These are phyloP conservation scores for Linnemannia schmuckeri DNA, from an alignment of 192 early-diverging fungal species.

Conservation along the genomic window DNA sequence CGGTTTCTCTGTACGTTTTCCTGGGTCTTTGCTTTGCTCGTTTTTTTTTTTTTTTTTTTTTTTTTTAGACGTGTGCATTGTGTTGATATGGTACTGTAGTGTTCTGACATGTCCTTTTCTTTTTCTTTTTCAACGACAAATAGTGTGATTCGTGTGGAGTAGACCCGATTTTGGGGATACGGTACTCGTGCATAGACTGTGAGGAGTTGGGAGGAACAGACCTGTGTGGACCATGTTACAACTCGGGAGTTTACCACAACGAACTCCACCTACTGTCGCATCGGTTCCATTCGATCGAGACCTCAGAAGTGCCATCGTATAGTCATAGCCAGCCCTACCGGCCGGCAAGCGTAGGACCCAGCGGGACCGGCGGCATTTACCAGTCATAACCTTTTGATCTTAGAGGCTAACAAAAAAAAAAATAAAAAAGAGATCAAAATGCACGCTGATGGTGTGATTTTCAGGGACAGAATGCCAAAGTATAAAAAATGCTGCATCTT, in stretches of 20 bases:
- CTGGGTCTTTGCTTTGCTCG: not conserved
- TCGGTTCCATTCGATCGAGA: slow-evolving; percentile 46
- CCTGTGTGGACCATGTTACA: slow-evolving; percentile 76
- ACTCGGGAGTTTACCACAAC: slow-evolving; percentile 57
- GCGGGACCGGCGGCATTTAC: slow-evolving; percentile 21
- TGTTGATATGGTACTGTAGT: not conserved
- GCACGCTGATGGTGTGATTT: not conserved
- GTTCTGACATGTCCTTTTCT: not conserved
- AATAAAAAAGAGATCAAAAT: not conserved
- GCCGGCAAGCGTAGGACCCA: slow-evolving; percentile 29
- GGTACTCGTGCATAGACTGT: slow-evolving; percentile 77
- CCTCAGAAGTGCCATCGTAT: slow-evolving; percentile 34
- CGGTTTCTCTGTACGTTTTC: slow-evolving; percentile 28
- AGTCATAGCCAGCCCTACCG: slow-evolving; percentile 1
- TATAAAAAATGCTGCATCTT: not conserved
- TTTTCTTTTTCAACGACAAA: not conserved
- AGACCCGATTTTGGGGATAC: slow-evolving; percentile 79
- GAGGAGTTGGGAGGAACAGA: slow-evolving; percentile 73
- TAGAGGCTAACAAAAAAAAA: not conserved
- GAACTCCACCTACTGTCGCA: slow-evolving; percentile 37
- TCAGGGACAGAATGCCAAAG: not conserved
- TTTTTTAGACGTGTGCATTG: not conserved
- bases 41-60: slow-evolving; percentile 7
- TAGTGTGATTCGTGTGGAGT: slow-evolving; percentile 79
- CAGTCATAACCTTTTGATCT: not conserved